Evolutionary conservation across 352 stramenopile genomes (phyloP).

Genomic region (Pythium rhizo-oryzae): DNA sequence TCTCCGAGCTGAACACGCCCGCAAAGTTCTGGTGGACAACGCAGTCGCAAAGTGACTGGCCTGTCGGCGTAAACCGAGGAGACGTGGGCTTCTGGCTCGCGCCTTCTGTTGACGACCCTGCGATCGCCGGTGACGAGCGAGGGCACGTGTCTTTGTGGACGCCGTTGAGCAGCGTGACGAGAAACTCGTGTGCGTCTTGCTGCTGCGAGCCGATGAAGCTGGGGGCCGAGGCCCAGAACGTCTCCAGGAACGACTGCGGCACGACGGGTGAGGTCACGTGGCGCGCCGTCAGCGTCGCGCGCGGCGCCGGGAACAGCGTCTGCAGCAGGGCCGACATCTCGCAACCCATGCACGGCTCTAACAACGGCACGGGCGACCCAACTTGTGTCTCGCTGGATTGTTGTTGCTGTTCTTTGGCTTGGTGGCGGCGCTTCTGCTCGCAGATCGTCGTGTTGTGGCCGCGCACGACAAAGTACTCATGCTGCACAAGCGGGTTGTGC

Average conservation of each 20-base stretch:
- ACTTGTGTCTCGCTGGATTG: too few species aligned
- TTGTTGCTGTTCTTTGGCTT: slow-evolving; percentile 9
- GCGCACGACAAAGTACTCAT: slow-evolving; percentile 70
- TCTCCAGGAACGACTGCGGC: slow-evolving; percentile 62
- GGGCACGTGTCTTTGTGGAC: slow-evolving; percentile 67
- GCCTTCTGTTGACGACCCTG: background rate
- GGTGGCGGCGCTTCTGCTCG: slow-evolving; percentile 53
- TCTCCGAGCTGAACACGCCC: slow-evolving; percentile 58
- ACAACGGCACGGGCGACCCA: background rate
- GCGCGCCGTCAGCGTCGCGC: slow-evolving; percentile 23
- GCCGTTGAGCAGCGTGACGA: slow-evolving; percentile 63
- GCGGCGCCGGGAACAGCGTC: slow-evolving; percentile 32
- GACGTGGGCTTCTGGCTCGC: slow-evolving; percentile 27
- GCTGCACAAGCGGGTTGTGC: slow-evolving; percentile 70
- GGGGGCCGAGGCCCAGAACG: slow-evolving; percentile 55
- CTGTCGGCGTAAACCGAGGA: slow-evolving; percentile 58
- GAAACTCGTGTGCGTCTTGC: slow-evolving; percentile 80
- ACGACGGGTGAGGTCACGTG: slow-evolving; percentile 52
- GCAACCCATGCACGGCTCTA: slow-evolving; percentile 52
- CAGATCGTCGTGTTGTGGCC: slow-evolving; percentile 68
- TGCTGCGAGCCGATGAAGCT: slow-evolving; percentile 64
- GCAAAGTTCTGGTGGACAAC: slow-evolving; percentile 75
- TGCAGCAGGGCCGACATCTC: slow-evolving; percentile 43
- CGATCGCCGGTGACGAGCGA: background rate
- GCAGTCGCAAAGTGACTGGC: slow-evolving; percentile 68